Evolutionary conservation across 2,329 filamentous ascomycete genomes (phyloP), one percentile per base, ranked within the genome.

Genomic region (Sarocladium oryzae): DNA sequence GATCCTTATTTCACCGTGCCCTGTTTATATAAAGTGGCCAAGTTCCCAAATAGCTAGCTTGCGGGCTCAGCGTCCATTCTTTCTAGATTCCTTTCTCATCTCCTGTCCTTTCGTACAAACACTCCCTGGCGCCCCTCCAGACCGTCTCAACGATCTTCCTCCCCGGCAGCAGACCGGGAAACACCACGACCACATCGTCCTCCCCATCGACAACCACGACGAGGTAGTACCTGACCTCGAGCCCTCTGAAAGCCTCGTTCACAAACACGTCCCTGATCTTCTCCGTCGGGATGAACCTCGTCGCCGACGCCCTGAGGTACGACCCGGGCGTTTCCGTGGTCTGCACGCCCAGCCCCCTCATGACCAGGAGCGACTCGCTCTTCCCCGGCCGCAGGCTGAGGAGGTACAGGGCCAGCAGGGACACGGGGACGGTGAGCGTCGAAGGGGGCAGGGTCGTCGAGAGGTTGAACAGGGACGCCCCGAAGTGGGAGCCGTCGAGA

Each of bases 181-280:
- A 99, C 2, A 97, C 90, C n/a, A 99, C 92, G 0, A 97, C 88
- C 4, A 95, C 79, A 57, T 93, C 85, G 51, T 85, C 80, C 69
- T 97, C 92, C 2, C 85, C 90, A 59, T 95, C 87, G 16, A 97
- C 89, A 50, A 97, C 86, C 26, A 97, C 88, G 4, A 89, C 82
- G 8, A 99, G 72, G 63, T 96, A 96, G 63, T 92, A 95, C 36
- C 85, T 75, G 32, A 97, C 90, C 69, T 91, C 89, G 62, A 96
- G 95, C 1, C 91, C 91, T 52, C 82, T 82, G 68, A 97, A 97
- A 3, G 91, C 93, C 73, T 99, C 93, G 65, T 96, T 90, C 49
- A 99, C 88, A 51, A 96, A 82, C 52, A 99, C 85, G 65, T 99
- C 93, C 63, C 88, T 88, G 53, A 99, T 95, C 68, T 89, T 85